Conservation (phyloP, 768 basidiomycete species). For the Suillus alpinus region DNA sequence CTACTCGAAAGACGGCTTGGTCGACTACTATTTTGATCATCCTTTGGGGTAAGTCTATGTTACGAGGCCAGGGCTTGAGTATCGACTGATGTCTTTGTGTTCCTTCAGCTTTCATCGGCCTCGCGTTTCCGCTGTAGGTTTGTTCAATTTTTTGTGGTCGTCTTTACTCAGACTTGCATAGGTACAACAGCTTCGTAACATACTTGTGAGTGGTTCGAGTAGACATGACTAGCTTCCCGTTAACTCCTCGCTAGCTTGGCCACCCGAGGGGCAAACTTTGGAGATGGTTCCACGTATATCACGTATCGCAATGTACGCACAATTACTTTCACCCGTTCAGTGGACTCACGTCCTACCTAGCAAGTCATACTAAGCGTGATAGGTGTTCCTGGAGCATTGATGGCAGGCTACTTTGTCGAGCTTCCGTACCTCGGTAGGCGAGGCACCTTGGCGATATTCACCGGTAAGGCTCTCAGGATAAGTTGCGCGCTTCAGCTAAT, state of each 20-base stretch:
- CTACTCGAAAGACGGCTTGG: constrained; percentile 46
- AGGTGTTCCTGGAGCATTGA: constrained; percentile 54
- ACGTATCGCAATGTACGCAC: constrained; percentile 65
- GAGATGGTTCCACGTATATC: constrained; percentile 65
- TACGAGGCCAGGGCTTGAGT: neutral
- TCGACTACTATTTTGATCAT: constrained; percentile 50
- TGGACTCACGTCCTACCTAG: constrained; percentile 25
- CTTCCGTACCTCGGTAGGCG: constrained; percentile 48
- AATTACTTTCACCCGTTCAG: neutral
- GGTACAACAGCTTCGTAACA: constrained; percentile 52
- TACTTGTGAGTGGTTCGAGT: constrained; percentile 40
- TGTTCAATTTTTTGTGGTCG: neutral
- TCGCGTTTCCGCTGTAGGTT: constrained; percentile 67
- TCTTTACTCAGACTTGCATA: constrained; percentile 10
- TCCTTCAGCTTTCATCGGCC: constrained; percentile 62
- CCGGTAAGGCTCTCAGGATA: constrained; percentile 29
- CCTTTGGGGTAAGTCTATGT: constrained; percentile 44
- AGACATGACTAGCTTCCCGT: neutral
- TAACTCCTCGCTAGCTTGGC: constrained; percentile 43
- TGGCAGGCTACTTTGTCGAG: constrained; percentile 55
- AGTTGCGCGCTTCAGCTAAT: neutral
- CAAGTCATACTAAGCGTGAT: constrained; percentile 57
- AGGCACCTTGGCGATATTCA: constrained; percentile 52
- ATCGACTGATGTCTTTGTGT: neutral
- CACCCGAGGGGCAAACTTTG: constrained; percentile 66